Conservation (phyloP, 2,329 filamentous ascomycete genomes). For the Magnaporthiopsis incrustans region DNA sequence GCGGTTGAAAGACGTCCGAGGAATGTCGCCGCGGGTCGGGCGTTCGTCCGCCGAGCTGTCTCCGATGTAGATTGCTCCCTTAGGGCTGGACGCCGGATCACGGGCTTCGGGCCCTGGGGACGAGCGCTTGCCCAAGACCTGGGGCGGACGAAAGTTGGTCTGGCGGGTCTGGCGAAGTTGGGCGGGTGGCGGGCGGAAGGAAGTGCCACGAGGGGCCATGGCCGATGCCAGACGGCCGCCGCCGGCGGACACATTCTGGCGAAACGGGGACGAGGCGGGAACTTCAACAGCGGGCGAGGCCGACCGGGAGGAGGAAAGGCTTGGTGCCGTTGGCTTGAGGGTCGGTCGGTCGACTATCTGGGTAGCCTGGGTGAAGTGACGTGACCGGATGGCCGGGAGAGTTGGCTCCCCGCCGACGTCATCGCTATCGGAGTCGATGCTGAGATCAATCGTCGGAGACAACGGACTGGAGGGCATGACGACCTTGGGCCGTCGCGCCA, state of each 20-base stretch:
- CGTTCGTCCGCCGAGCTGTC: slow-evolving; percentile 49
- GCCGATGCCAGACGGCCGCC: slow-evolving; percentile 43
- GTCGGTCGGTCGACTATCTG: slow-evolving; percentile 35
- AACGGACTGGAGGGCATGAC: neutral
- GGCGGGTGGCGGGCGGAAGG: slow-evolving; percentile 46
- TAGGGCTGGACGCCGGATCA: slow-evolving; percentile 5
- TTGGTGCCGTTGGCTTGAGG: slow-evolving; percentile 21
- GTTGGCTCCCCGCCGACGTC: slow-evolving; percentile 8
- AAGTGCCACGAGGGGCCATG: slow-evolving; percentile 70
- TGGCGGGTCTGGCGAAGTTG: slow-evolving; percentile 16
- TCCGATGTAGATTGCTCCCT: slow-evolving; percentile 36
- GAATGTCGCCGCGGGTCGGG: slow-evolving; percentile 52
- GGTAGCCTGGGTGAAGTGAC: slow-evolving; percentile 39
- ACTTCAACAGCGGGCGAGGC: slow-evolving; percentile 55
- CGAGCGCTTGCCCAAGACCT: slow-evolving; percentile 8
- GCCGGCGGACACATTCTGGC: slow-evolving; percentile 19
- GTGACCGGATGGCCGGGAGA: slow-evolving; percentile 20
- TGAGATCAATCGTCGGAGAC: neutral
- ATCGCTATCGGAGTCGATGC: slow-evolving; percentile 12
- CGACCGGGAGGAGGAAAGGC: slow-evolving; percentile 36
- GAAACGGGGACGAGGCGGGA: slow-evolving; percentile 76
- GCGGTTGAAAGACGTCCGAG: slow-evolving; percentile 48
- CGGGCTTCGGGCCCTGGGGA: neutral
- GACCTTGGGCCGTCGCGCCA: slow-evolving; percentile 6
- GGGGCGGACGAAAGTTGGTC: neutral